Conservation (phyloP, 306 rosid genomes). For the Rubus idaeus region DNA sequence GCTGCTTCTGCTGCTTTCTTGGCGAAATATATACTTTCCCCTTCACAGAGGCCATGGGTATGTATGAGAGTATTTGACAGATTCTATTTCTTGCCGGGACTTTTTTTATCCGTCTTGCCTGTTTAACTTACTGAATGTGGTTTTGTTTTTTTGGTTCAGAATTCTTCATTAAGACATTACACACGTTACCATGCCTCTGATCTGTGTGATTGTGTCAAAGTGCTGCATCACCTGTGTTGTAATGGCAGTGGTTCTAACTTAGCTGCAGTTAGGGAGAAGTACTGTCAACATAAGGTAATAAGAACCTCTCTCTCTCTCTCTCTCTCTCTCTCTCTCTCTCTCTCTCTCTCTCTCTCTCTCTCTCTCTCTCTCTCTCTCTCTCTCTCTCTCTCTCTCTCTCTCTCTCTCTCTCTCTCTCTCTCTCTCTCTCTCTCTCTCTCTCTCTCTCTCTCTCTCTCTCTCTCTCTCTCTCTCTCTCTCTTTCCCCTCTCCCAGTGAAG, state of each 20-base stretch:
- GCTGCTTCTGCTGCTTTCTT: slow-evolving; percentile 71
- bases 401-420: slow-evolving; percentile 4
- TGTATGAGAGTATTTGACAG: slow-evolving; percentile 14
- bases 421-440: slow-evolving; percentile 4
- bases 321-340: neutral
- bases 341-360: slow-evolving; percentile 4
- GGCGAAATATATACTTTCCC: slow-evolving; percentile 57
- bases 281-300: slow-evolving; percentile 67
- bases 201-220: slow-evolving; percentile 68
- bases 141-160: slow-evolving; percentile 39
- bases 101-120: slow-evolving; percentile 11
- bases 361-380: slow-evolving; percentile 4
- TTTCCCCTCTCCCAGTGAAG: neutral
- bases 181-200: slow-evolving; percentile 62
- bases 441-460: slow-evolving; percentile 4
- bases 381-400: slow-evolving; percentile 4
- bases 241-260: slow-evolving; percentile 38
- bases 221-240: slow-evolving; percentile 55
- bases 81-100: slow-evolving; percentile 13
- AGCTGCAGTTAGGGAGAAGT: slow-evolving; percentile 64
- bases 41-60: slow-evolving; percentile 65
- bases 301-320: slow-evolving; percentile 6
- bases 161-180: slow-evolving; percentile 59
- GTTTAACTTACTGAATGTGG: neutral
- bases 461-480: slow-evolving; percentile 4